These are phyloP conservation scores for Nymphaea thermarum DNA, from an alignment of 164 flowering plant genomes.

Conservation along the genomic window DNA sequence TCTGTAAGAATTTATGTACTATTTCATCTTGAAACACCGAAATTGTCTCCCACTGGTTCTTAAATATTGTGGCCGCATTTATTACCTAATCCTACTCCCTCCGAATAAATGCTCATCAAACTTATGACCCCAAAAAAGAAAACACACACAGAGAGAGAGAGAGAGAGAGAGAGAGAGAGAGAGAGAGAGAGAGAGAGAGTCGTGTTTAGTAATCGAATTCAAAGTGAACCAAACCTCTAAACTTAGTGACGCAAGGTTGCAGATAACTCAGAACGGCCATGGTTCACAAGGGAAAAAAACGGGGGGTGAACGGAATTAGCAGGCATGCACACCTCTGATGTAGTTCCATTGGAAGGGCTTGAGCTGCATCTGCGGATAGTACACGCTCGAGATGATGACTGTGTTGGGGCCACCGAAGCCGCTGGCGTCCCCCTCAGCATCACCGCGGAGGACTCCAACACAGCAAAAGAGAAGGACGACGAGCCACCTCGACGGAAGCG, in stretches of 20 bases:
- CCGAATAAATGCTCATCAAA: no score
- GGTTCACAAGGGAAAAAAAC: no score
- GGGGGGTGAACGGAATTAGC: not conserved
- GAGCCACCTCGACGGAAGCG: not conserved
- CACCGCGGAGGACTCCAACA: not conserved
- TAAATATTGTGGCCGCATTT: no score
- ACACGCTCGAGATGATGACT: constrained; percentile 47
- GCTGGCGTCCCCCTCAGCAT: not conserved
- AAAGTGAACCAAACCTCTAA: not conserved
- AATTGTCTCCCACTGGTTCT: no score
- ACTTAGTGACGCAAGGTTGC: not conserved
- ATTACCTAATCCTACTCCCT: no score
- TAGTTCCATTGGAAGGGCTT: constrained; percentile 57
- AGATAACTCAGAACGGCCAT: not conserved
- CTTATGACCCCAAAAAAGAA: no score
- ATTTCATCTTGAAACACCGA: no score
- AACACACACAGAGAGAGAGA: no score
- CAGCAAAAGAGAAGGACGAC: not conserved
- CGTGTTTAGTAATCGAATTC: no score
- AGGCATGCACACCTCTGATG: constrained; percentile 46
- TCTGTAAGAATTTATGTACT: no score
- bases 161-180: no score
- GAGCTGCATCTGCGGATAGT: constrained; percentile 40
- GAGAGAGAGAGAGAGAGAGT: no score
- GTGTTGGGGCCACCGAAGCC: constrained; percentile 8